phyloP scores from a whole-genome alignment of 2,329 filamentous ascomycete genomes.

The Alternaria metachromatica region DNA sequence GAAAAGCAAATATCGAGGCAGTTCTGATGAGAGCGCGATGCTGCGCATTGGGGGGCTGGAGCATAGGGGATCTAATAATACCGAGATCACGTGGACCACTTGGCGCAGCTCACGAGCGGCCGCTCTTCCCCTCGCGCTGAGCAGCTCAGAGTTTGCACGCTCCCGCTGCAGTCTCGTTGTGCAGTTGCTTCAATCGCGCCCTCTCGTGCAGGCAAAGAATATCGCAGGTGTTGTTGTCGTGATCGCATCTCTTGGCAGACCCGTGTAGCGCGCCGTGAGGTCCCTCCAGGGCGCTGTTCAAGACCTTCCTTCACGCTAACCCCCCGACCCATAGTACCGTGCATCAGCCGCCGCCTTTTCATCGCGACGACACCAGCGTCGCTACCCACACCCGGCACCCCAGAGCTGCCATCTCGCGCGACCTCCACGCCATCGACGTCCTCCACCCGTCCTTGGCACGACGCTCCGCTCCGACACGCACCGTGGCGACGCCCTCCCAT shows the following conservation, averaged over 20 bases:
- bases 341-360: slow-evolving; percentile 26
- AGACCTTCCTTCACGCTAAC: slow-evolving; percentile 21
- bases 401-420: slow-evolving; percentile 11
- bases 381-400: slow-evolving; percentile 12
- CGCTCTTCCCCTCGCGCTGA: slow-evolving; percentile 7
- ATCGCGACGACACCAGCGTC: slow-evolving; percentile 17
- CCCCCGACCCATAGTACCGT: slow-evolving; percentile 16
- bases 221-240: slow-evolving; percentile 9
- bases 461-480: slow-evolving; percentile 24
- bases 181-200: slow-evolving; percentile 6
- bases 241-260: slow-evolving; percentile 12
- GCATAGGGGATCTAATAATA: slow-evolving; percentile 17
- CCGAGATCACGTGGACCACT: slow-evolving; percentile 18
- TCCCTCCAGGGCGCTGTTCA: slow-evolving; percentile 9
- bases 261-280: slow-evolving; percentile 14
- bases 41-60: slow-evolving; percentile 12
- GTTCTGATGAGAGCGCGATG: neutral
- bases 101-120: slow-evolving; percentile 18
- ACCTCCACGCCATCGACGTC: slow-evolving; percentile 2
- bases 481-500: slow-evolving; percentile 41
- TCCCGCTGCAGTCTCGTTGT: neutral
- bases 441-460: slow-evolving; percentile 13
- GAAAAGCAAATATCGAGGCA: slow-evolving; percentile 5
- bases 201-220: neutral
- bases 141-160: slow-evolving; percentile 7